Percentiles rank a stretch among this genome's conserved stretches.
Evolutionary conservation across 2,329 filamentous ascomycete genomes (phyloP).

Genomic region (Xylaria sp.): DNA sequence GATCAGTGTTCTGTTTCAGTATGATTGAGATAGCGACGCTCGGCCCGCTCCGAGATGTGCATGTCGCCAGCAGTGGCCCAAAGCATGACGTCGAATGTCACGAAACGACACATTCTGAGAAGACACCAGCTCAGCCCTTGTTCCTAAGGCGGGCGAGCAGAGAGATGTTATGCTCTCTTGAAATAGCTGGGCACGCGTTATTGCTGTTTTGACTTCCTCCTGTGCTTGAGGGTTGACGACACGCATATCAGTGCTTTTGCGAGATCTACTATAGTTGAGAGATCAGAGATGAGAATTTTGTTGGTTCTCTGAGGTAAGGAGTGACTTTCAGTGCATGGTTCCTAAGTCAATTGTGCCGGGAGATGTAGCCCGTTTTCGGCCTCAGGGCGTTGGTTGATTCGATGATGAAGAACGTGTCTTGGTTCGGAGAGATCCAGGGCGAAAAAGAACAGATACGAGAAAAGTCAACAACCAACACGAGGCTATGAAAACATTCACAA

Average conservation of each 20-base stretch:
- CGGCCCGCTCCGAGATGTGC: neutral
- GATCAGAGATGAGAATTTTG: constrained; percentile 4
- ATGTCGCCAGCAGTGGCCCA: neutral
- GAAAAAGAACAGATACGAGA: constrained; percentile 8
- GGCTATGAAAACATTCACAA: constrained; percentile 19
- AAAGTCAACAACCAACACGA: constrained; percentile 8
- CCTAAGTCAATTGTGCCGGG: constrained; percentile 12
- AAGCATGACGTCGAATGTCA: neutral
- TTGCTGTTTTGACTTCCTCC: constrained; percentile 12
- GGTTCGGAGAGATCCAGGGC: constrained; percentile 22
- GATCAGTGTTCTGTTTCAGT: constrained; percentile 90
- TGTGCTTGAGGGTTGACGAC: constrained; percentile 5
- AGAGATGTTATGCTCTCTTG: constrained; percentile 2
- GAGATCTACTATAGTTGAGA: constrained; percentile 5
- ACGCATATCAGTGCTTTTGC: neutral
- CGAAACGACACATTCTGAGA: neutral
- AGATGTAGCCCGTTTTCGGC: constrained; percentile 15
- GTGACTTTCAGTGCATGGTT: constrained; percentile 7
- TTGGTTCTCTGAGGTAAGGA: constrained; percentile 15
- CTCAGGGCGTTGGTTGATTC: constrained; percentile 12
- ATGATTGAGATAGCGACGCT: constrained; percentile 48
- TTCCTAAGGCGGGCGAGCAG: neutral
- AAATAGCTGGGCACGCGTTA: constrained; percentile 1
- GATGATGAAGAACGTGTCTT: constrained; percentile 17
- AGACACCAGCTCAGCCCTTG: neutral